phyloP scores from a whole-genome alignment of 371 early-diverging fungal genomes.

The Saksenaea vasiformis region DNA sequence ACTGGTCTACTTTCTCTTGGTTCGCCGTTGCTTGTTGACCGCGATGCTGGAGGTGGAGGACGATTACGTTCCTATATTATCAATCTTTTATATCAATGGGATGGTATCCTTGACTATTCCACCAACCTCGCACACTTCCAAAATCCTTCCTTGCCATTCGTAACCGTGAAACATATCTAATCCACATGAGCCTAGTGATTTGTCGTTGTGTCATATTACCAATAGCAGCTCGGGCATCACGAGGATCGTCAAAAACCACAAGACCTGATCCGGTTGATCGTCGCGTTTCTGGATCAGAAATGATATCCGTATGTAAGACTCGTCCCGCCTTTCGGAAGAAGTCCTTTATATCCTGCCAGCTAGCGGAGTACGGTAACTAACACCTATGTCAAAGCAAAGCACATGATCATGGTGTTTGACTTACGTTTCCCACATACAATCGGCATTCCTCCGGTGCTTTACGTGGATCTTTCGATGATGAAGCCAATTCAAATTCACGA shows the following conservation, averaged over 20 bases:
- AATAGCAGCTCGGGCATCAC: constrained; percentile 69
- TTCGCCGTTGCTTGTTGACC: constrained; percentile 3
- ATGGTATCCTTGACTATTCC: neutral
- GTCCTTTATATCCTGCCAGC: constrained; percentile 81
- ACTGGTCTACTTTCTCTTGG: neutral
- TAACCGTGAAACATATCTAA: constrained; percentile 73
- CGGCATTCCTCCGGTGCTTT: constrained; percentile 57
- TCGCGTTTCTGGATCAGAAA: constrained; percentile 54
- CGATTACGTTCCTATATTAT: constrained; percentile 16
- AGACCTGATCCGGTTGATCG: constrained; percentile 73
- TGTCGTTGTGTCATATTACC: constrained; percentile 43
- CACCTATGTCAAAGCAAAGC: neutral
- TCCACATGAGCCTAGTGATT: constrained; percentile 20
- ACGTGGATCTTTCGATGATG: constrained; percentile 45
- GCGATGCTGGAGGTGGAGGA: constrained; percentile 19
- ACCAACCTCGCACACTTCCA: constrained; percentile 81
- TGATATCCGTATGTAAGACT: constrained; percentile 69
- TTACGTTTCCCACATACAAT: constrained; percentile 73
- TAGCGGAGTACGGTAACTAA: constrained; percentile 72
- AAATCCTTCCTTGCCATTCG: constrained; percentile 73
- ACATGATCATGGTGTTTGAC: constrained; percentile 1
- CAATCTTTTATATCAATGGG: neutral
- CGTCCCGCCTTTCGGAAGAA: constrained; percentile 69
- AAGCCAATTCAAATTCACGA: constrained; percentile 54
- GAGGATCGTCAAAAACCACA: constrained; percentile 67